phyloP scores from a whole-genome alignment of 2,329 filamentous ascomycete genomes.

The Talaromyces sp. region DNA sequence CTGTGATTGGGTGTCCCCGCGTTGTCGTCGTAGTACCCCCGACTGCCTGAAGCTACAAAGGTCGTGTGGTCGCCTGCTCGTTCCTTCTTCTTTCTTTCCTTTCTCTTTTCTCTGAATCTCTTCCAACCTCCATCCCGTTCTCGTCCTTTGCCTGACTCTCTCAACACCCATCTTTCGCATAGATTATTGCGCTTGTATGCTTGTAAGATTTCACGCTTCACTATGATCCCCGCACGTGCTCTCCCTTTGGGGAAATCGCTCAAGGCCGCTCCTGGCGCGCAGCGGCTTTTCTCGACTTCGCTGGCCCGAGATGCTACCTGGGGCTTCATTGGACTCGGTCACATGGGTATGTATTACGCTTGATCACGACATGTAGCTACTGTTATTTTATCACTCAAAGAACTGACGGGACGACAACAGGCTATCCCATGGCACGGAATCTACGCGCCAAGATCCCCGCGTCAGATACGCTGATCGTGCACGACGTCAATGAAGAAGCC shows the following conservation, averaged over 20 bases:
- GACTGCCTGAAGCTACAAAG: not conserved
- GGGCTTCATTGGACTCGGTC: slow-evolving; percentile 59
- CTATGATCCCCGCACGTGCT: slow-evolving; percentile 18
- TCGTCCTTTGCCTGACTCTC: no score
- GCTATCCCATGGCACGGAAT: slow-evolving; percentile 70
- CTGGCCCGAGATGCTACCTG: slow-evolving; percentile 48
- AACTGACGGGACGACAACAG: slow-evolving; percentile 26
- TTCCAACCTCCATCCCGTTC: not conserved
- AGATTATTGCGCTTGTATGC: not conserved
- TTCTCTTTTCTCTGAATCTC: not conserved
- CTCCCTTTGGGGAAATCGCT: slow-evolving; percentile 12
- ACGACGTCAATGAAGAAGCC: slow-evolving; percentile 61
- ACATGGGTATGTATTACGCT: slow-evolving; percentile 51
- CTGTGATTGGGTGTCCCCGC: slow-evolving; percentile 2
- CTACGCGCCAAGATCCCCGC: slow-evolving; percentile 62
- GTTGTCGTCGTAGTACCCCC: not conserved
- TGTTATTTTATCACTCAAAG: not conserved
- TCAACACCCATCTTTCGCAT: not conserved
- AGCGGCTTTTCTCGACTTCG: slow-evolving; percentile 47
- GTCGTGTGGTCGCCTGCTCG: slow-evolving; percentile 10
- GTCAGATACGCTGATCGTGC: slow-evolving; percentile 60
- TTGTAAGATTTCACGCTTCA: slow-evolving; percentile 1
- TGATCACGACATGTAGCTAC: not conserved
- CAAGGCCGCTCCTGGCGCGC: slow-evolving; percentile 3
- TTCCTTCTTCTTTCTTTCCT: not conserved